phyloP scores from a whole-genome alignment of 2,329 filamentous ascomycete genomes.

The Pseudogymnoascus sp. region DNA sequence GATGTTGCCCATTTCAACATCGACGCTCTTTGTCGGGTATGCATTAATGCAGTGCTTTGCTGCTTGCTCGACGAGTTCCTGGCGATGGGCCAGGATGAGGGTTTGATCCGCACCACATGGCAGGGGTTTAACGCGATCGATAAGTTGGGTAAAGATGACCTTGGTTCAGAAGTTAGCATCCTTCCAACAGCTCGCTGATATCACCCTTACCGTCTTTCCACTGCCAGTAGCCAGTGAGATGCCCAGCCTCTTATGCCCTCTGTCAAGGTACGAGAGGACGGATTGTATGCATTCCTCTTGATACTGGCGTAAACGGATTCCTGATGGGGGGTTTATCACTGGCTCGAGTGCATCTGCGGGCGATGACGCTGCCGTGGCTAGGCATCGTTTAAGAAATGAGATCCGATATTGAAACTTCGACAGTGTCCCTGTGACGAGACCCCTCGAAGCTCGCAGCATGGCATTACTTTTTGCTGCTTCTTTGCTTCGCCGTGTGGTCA shows the following conservation, averaged over 20 bases:
- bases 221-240: slow-evolving; percentile 82
- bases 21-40: slow-evolving; percentile 74
- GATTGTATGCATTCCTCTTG: slow-evolving; percentile 88
- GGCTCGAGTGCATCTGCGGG: not conserved
- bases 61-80: slow-evolving; percentile 91
- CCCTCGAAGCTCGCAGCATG: slow-evolving; percentile 2
- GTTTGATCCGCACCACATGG: slow-evolving; percentile 61
- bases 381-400: not conserved
- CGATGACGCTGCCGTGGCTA: not conserved
- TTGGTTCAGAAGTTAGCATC: slow-evolving; percentile 28
- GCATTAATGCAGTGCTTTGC: slow-evolving; percentile 72
- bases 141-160: slow-evolving; percentile 95
- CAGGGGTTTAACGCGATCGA: slow-evolving; percentile 61
- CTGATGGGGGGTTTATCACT: slow-evolving; percentile 12
- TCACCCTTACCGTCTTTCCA: slow-evolving; percentile 67
- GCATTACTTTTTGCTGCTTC: not conserved
- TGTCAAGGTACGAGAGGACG: slow-evolving; percentile 59
- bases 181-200: not conserved
- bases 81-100: slow-evolving; percentile 83
- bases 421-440: not conserved
- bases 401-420: not conserved
- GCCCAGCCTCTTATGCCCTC: slow-evolving; percentile 71
- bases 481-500: not conserved
- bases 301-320: slow-evolving; percentile 66
- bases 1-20: slow-evolving; percentile 82